Percentiles rank a stretch among this genome's conserved stretches.
Conservation (phyloP, 1,139 yeast genomes). For the Geotrichum macrosporum region DNA sequence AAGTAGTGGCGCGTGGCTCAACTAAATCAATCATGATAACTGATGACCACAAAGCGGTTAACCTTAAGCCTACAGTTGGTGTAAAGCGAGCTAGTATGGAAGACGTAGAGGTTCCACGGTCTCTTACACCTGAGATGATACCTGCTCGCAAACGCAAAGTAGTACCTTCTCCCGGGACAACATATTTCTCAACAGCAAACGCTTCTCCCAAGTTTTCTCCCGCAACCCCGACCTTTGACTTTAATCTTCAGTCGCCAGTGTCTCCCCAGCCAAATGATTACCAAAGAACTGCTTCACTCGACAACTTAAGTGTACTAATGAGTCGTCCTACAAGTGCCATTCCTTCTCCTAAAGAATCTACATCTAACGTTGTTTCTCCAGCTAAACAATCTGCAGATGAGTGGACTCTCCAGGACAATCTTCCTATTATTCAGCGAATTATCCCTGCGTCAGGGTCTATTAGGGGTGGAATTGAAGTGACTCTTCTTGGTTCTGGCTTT, state of each 20-base stretch:
- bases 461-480: slow-evolving; percentile 89
- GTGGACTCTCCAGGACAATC: slow-evolving; percentile 13
- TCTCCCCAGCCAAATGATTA: slow-evolving; percentile 5
- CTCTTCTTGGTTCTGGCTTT: slow-evolving; percentile 77
- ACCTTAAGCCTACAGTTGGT: slow-evolving; percentile 14
- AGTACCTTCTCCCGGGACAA: not conserved
- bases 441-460: slow-evolving; percentile 92
- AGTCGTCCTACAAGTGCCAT: slow-evolving; percentile 10
- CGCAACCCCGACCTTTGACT: slow-evolving; percentile 4
- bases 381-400: slow-evolving; percentile 17
- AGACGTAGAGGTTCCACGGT: slow-evolving; percentile 13
- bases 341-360: slow-evolving; percentile 14
- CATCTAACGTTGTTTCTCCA: slow-evolving; percentile 14
- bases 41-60: slow-evolving; percentile 69
- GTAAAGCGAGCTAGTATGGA: slow-evolving; percentile 19
- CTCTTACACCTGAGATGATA: not conserved
- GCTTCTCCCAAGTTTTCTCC: not conserved
- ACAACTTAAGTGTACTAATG: not conserved
- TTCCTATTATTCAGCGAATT: slow-evolving; percentile 68
- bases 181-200: not conserved
- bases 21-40: slow-evolving; percentile 79
- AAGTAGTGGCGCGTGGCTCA: slow-evolving; percentile 63
- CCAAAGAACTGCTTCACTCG: not conserved
- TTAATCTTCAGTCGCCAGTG: slow-evolving; percentile 4
- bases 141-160: slow-evolving; percentile 13